Percentiles rank a stretch among this genome's conserved stretches.
Evolutionary conservation across 2,329 filamentous ascomycete genomes (phyloP).

Genomic region (Clarireedia homoeocarpa): DNA sequence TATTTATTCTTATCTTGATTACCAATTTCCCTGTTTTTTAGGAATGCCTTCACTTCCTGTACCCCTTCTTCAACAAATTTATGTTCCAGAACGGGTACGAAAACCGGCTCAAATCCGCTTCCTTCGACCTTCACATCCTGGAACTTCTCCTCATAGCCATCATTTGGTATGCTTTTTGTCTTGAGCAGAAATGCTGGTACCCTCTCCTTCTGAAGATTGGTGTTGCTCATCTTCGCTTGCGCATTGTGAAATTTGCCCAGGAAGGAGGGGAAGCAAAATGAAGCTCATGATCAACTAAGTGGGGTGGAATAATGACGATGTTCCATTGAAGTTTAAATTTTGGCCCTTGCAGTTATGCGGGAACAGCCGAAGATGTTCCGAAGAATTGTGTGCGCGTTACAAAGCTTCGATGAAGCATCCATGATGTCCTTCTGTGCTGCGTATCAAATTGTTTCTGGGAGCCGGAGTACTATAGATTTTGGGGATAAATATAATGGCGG

Average conservation of each 20-base stretch:
- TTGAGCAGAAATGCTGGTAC: conserved; percentile 66
- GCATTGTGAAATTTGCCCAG: background rate
- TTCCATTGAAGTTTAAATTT: conserved; percentile 1
- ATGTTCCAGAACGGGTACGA: conserved; percentile 73
- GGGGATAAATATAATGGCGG: conserved; percentile 19
- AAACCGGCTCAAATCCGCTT: conserved; percentile 50
- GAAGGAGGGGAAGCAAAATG: background rate
- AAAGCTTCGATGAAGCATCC: background rate
- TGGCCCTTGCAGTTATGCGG: background rate
- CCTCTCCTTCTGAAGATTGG: background rate
- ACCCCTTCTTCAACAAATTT: conserved; percentile 54
- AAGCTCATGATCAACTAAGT: background rate
- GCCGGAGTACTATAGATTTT: background rate
- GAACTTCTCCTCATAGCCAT: conserved; percentile 67
- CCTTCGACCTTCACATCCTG: conserved; percentile 31
- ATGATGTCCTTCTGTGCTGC: too few species aligned
- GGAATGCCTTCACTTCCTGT: conserved; percentile 40
- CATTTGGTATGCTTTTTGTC: conserved; percentile 63
- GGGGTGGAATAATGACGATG: background rate
- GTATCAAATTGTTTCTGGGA: background rate
- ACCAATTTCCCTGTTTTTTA: conserved; percentile 39
- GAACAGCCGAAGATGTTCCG: background rate
- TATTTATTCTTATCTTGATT: conserved; percentile 38
- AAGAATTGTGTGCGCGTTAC: background rate
- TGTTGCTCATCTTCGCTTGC: background rate